A percentile compares a stretch with the other conserved stretches of the same genome.
phyloP scores from a whole-genome alignment of 2,329 filamentous ascomycete genomes.

The Cladophialophora carrionii region DNA sequence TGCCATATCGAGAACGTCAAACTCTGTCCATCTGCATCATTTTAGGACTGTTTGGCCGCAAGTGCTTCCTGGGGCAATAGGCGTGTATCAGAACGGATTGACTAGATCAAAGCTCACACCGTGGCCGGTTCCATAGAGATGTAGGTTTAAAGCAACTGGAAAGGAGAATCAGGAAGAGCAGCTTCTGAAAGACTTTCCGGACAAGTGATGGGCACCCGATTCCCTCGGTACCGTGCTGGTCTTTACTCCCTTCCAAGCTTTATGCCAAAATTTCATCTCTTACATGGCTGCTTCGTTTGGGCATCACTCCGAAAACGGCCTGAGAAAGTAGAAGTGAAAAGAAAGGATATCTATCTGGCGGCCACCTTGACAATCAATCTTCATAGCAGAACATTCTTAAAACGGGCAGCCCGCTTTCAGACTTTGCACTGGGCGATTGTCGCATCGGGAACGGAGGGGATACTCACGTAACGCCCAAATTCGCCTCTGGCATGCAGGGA shows the following conservation, averaged over 20 bases:
- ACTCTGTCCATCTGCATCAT: neutral
- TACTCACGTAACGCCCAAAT: neutral
- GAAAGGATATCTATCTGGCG: neutral
- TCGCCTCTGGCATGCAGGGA: neutral
- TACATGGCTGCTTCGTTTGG: neutral
- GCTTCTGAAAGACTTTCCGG: neutral
- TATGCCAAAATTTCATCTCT: neutral
- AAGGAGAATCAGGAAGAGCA: neutral
- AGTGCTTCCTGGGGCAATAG: neutral
- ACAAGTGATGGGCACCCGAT: neutral
- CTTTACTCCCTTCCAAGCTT: neutral
- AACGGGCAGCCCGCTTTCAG: neutral
- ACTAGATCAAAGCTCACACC: neutral
- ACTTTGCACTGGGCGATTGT: neutral
- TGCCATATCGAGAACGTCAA: neutral
- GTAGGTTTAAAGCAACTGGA: too few species aligned
- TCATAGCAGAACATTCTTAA: neutral
- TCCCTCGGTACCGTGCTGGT: neutral
- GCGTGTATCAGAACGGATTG: neutral
- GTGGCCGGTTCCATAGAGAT: neutral
- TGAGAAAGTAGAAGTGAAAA: neutral
- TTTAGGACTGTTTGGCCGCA: neutral
- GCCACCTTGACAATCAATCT: neutral
- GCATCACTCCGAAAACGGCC: neutral
- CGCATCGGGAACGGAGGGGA: neutral